Evolutionary conservation across 2,329 filamentous ascomycete species (phyloP).

Genomic region (Cercospora berteroae): DNA sequence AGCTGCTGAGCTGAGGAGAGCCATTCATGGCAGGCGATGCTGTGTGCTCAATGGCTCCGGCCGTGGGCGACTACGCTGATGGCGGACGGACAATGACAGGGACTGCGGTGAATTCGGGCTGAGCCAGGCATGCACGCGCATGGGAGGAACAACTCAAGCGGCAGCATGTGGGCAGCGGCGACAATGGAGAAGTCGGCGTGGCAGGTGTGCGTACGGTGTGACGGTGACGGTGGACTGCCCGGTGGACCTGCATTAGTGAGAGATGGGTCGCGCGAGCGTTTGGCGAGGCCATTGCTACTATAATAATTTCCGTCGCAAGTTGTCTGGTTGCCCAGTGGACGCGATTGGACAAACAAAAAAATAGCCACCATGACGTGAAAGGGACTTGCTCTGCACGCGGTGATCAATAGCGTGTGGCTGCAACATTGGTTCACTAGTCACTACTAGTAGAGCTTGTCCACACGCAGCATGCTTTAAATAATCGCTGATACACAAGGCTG

Average conservation of each 20-base stretch:
- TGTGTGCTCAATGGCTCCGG: neutral
- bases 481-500: neutral
- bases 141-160: slow-evolving; percentile 1
- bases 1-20: slow-evolving; percentile 9
- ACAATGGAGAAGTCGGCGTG: neutral
- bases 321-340: neutral
- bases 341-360: slow-evolving; percentile 1
- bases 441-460: neutral
- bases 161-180: neutral
- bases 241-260: neutral
- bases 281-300: neutral
- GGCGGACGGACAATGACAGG: neutral
- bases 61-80: neutral
- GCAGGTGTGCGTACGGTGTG: neutral
- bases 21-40: slow-evolving; percentile 21
- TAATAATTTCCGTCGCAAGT: neutral
- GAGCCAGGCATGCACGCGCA: neutral
- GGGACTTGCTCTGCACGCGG: neutral
- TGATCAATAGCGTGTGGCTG: neutral
- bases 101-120: slow-evolving; percentile 1
- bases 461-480: neutral
- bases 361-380: slow-evolving; percentile 1
- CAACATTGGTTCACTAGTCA: neutral
- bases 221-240: neutral
- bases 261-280: neutral